phyloP scores from a whole-genome alignment of 352 stramenopile species.

The Pythium monospermum region DNA sequence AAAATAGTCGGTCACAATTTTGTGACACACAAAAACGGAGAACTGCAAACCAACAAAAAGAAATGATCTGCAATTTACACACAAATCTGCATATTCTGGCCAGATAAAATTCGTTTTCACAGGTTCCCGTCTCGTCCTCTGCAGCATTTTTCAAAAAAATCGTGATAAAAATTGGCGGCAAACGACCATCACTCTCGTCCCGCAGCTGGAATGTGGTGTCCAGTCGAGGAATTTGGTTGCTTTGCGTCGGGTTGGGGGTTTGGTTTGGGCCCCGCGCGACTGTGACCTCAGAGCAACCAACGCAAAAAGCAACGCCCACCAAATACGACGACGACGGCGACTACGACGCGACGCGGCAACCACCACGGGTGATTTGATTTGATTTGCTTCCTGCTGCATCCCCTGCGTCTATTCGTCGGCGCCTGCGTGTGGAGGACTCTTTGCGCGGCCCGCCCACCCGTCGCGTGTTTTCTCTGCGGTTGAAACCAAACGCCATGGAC shows the following conservation, averaged over 20 bases:
- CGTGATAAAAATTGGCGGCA: neutral
- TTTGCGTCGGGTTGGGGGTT: slow-evolving; percentile 2
- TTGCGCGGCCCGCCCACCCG: neutral
- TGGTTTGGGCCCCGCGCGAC: too few relatives aligned
- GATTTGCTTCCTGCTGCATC: too few relatives aligned
- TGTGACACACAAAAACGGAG: too few relatives aligned
- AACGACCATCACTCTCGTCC: slow-evolving; percentile 7
- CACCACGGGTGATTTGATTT: too few relatives aligned
- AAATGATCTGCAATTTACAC: neutral
- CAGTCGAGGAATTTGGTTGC: slow-evolving; percentile 10
- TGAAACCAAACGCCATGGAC: slow-evolving; percentile 12
- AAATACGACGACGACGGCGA: too few relatives aligned
- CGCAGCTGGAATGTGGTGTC: neutral
- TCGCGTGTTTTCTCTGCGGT: neutral
- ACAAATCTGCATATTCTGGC: too few relatives aligned
- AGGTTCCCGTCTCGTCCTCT: slow-evolving; percentile 5
- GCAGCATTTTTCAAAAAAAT: neutral
- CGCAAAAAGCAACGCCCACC: too few relatives aligned
- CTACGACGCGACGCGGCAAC: too few relatives aligned
- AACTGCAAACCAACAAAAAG: slow-evolving; percentile 6
- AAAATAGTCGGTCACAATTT: too few relatives aligned
- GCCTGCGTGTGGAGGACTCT: neutral
- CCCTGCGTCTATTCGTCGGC: slow-evolving; percentile 5
- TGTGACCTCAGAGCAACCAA: too few relatives aligned
- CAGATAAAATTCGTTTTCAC: slow-evolving; percentile 4